These are phyloP conservation scores for Candida arabinofermentans DNA, from an alignment of 805 yeast species.

Conservation along the genomic window DNA sequence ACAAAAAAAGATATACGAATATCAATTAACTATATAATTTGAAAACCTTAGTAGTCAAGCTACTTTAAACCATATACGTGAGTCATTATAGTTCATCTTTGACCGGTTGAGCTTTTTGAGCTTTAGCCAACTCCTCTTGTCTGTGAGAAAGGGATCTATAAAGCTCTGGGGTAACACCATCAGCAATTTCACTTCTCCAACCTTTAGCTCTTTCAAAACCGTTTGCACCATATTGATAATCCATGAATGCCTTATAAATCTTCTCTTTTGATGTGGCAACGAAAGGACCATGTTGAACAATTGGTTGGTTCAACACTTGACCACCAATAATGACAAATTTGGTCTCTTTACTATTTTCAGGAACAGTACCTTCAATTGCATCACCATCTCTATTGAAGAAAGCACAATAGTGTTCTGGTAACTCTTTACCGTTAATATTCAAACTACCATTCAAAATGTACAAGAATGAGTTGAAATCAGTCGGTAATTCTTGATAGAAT, in stretches of 20 bases:
- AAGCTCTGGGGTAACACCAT: slow-evolving; percentile 28
- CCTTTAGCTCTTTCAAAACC: slow-evolving; percentile 66
- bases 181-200: slow-evolving; percentile 48
- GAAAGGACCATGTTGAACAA: slow-evolving; percentile 89
- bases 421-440: slow-evolving; percentile 38
- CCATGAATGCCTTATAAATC: slow-evolving; percentile 65
- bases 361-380: slow-evolving; percentile 47
- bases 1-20: too few relatives aligned
- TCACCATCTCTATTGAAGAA: slow-evolving; percentile 74
- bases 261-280: slow-evolving; percentile 69
- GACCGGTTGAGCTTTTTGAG: too few relatives aligned
- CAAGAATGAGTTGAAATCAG: slow-evolving; percentile 62
- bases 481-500: slow-evolving; percentile 56
- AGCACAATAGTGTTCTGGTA: slow-evolving; percentile 46
- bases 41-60: too few relatives aligned
- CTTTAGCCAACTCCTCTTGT: slow-evolving; percentile 8
- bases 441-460: slow-evolving; percentile 64
- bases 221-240: slow-evolving; percentile 63
- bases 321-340: slow-evolving; percentile 79
- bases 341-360: slow-evolving; percentile 42
- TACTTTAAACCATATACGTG: neutral
- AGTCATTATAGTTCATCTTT: slow-evolving; percentile 18
- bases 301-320: slow-evolving; percentile 63
- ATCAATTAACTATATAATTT: too few relatives aligned
- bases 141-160: slow-evolving; percentile 24